Percentiles rank a stretch among this genome's conserved stretches.
These are phyloP conservation scores for Metschnikowia continentalis DNA, from an alignment of 805 yeast species.

Conservation along the genomic window DNA sequence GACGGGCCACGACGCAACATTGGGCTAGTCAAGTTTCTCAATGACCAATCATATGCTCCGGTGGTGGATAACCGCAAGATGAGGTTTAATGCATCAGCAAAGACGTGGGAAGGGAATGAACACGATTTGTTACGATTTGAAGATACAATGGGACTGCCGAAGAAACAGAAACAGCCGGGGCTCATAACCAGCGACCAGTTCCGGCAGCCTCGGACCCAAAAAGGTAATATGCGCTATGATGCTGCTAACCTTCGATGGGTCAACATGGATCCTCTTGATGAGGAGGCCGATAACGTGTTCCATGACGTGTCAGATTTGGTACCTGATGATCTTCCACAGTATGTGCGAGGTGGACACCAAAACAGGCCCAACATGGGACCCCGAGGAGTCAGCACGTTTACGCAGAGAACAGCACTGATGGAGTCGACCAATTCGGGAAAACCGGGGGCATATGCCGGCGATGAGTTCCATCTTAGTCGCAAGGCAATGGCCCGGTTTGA, in stretches of 20 bases:
- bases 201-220: conserved; percentile 18
- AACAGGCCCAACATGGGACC: background rate
- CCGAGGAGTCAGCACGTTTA: conserved; percentile 35
- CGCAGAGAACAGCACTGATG: conserved; percentile 35
- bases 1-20: conserved; percentile 11
- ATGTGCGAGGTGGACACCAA: conserved; percentile 4
- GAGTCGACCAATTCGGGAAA: conserved; percentile 18
- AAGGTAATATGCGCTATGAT: conserved; percentile 55
- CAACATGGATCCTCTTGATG: conserved; percentile 37
- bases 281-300: conserved; percentile 37
- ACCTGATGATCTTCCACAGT: conserved; percentile 18
- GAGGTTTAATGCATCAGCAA: conserved; percentile 49
- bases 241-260: conserved; percentile 56
- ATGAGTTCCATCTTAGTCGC: conserved; percentile 26
- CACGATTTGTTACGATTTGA: conserved; percentile 53
- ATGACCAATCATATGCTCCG: conserved; percentile 17
- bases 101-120: conserved; percentile 66
- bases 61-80: conserved; percentile 30
- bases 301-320: conserved; percentile 46
- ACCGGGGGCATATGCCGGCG: conserved; percentile 12
- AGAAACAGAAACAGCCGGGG: conserved; percentile 29
- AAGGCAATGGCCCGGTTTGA: conserved; percentile 29
- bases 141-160: conserved; percentile 6
- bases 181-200: conserved; percentile 32
- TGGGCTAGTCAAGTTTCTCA: conserved; percentile 31